phyloP scores from a whole-genome alignment of 495 filamentous ascomycete genomes.

The Xylaria flabelliformis region DNA sequence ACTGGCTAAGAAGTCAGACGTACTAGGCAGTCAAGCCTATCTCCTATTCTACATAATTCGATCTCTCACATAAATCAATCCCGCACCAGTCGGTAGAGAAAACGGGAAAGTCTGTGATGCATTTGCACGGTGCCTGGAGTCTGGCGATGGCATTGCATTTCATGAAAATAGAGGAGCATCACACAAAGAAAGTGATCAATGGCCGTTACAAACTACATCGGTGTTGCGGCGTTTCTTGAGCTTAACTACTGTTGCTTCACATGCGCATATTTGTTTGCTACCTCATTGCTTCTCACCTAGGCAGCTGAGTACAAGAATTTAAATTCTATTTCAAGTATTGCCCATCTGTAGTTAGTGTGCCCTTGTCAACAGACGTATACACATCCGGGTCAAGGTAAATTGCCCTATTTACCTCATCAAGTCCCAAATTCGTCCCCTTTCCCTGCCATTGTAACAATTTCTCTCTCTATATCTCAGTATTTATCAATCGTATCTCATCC shows the following conservation, averaged over 20 bases:
- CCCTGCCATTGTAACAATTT: background rate
- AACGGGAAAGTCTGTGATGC: conserved; percentile 28
- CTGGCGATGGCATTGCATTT: conserved; percentile 27
- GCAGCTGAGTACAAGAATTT: background rate
- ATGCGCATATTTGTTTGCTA: background rate
- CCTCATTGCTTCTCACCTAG: background rate
- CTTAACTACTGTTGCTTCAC: background rate
- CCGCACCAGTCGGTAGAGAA: background rate
- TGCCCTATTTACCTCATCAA: background rate
- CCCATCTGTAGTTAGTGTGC: background rate
- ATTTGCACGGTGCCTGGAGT: conserved; percentile 36
- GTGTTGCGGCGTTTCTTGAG: background rate
- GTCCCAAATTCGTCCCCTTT: background rate
- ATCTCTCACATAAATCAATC: conserved; percentile 53
- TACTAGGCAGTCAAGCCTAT: conserved; percentile 82
- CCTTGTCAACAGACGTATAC: background rate
- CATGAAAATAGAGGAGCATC: conserved; percentile 35
- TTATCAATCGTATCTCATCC: background rate
- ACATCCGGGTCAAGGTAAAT: background rate
- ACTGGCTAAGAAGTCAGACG: conserved; percentile 75
- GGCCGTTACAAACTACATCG: background rate
- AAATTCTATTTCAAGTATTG: background rate
- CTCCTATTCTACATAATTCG: conserved; percentile 84
- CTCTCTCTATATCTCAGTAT: background rate
- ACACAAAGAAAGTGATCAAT: conserved; percentile 17